Conservation (phyloP, 805 yeast species). For the Kazachstania kunashirensis region DNA sequence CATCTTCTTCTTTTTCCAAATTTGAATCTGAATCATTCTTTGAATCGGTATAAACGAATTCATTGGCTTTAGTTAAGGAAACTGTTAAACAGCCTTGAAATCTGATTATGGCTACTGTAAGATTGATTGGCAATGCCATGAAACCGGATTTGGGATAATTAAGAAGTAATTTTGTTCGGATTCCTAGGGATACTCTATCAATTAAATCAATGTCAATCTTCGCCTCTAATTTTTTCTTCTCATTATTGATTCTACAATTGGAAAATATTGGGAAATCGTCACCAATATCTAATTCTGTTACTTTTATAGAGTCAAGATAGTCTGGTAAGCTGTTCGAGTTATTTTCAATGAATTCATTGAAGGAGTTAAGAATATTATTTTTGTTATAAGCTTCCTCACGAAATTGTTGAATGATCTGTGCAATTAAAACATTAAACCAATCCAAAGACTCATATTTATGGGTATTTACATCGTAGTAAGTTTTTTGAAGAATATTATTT, state of each 20-base stretch:
- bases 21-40: slow-evolving; percentile 5
- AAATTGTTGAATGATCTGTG: slow-evolving; percentile 79
- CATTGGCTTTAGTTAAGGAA: slow-evolving; percentile 41
- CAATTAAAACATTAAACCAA: slow-evolving; percentile 92
- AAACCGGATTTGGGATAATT: slow-evolving; percentile 78
- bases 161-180: slow-evolving; percentile 67
- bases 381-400: slow-evolving; percentile 81
- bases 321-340: slow-evolving; percentile 50
- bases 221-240: slow-evolving; percentile 53
- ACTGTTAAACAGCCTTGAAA: slow-evolving; percentile 86
- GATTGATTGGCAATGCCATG: slow-evolving; percentile 77
- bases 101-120: slow-evolving; percentile 80
- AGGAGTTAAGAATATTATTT: slow-evolving; percentile 73
- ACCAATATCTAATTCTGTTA: slow-evolving; percentile 84
- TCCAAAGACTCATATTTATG: slow-evolving; percentile 88
- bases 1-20: neutral
- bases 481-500: slow-evolving; percentile 66
- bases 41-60: slow-evolving; percentile 16
- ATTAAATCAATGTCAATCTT: slow-evolving; percentile 84
- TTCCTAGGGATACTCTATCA: slow-evolving; percentile 77
- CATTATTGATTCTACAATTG: slow-evolving; percentile 72
- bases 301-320: slow-evolving; percentile 63
- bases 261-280: slow-evolving; percentile 92
- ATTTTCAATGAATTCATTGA: slow-evolving; percentile 52
- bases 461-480: slow-evolving; percentile 80